Evolutionary conservation across 2,329 filamentous ascomycete genomes (phyloP), one percentile per base, ranked within the genome.

Genomic region (Lasiodiplodia hormozganensis): DNA sequence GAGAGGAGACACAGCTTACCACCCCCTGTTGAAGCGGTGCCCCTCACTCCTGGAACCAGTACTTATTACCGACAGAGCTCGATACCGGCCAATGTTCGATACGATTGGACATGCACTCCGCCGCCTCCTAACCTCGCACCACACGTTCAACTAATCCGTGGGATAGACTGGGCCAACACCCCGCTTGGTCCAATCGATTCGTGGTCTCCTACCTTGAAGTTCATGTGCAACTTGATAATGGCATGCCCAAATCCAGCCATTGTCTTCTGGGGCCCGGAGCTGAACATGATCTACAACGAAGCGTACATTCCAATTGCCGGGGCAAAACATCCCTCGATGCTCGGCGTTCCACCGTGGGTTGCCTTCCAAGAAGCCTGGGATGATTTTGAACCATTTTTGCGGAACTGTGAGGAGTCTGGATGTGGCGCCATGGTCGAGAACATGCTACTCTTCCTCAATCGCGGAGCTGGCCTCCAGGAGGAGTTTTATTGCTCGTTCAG

Each of bases 161-260:
- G 85, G 23, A 79, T 89, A 23, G 88, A 94, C 75, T 96, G 92
- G 92, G 85, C 86, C 2, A 81, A 85, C 0, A 95, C 92, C 1
- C 81, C 88, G 2, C 82, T 95, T 1, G 92, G 92, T 0, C 89
- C 91, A 0, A 92, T 95, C 51, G 86, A 89, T 69, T 77, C 83
- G 23, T 96, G 92, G 92, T 79, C 85, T 2, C 77, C 85, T 34
- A 90, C 93, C 72, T 79, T 95, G 65, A 87, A 92, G 64, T 87
- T 87, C 71, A 90, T 94, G 86, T 89, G 90, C 47, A 94, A 94
- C 75, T 81, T 94, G 66, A 86, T 94, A 70, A 92, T 95, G 89
- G 72, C 72, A 16, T 73, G 75, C 52, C 70, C 68, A 16, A 69
- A 73, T 4, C 89, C 90, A 0, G 86, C 88, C 2, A 88, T 90